phyloP scores from a whole-genome alignment of 345 rosid genomes.

The Linum trigynum region DNA sequence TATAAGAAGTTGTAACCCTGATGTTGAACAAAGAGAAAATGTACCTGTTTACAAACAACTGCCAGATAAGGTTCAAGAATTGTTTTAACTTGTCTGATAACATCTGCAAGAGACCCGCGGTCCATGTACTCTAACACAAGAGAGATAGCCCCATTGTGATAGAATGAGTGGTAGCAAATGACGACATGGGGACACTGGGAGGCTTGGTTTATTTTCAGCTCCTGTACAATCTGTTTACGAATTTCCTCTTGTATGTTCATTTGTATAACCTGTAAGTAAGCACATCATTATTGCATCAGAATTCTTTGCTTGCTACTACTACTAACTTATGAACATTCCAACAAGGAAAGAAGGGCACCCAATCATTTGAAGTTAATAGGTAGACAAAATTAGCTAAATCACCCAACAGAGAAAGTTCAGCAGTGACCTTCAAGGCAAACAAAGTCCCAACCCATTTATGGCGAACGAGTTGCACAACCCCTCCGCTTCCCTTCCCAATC shows the following conservation, averaged over 20 bases:
- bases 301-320: background rate
- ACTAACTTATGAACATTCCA: too few species aligned
- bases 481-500: conserved; percentile 95
- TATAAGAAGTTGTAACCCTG: background rate
- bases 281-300: background rate
- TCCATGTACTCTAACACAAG: conserved; percentile 97
- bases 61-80: conserved; percentile 94
- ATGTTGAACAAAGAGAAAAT: conserved; percentile 8
- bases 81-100: conserved; percentile 79
- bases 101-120: conserved; percentile 90
- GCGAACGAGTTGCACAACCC: conserved; percentile 84
- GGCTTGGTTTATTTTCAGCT: conserved; percentile 88
- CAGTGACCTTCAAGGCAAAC: conserved; percentile 76
- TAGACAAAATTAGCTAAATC: background rate
- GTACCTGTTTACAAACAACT: conserved; percentile 90
- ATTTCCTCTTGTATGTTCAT: conserved; percentile 94
- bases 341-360: too few species aligned
- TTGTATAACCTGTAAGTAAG: conserved; percentile 67
- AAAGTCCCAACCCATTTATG: conserved; percentile 86
- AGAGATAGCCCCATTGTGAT: conserved; percentile 92
- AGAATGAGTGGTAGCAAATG: conserved; percentile 84
- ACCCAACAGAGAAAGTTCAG: background rate
- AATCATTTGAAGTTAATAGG: too few species aligned
- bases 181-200: conserved; percentile 83
- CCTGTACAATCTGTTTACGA: conserved; percentile 90